Percentiles rank a stretch among this genome's conserved stretches.
Evolutionary conservation across 2,329 filamentous ascomycete genomes (phyloP).

Genomic region (Rhexocercosporidium sp.): DNA sequence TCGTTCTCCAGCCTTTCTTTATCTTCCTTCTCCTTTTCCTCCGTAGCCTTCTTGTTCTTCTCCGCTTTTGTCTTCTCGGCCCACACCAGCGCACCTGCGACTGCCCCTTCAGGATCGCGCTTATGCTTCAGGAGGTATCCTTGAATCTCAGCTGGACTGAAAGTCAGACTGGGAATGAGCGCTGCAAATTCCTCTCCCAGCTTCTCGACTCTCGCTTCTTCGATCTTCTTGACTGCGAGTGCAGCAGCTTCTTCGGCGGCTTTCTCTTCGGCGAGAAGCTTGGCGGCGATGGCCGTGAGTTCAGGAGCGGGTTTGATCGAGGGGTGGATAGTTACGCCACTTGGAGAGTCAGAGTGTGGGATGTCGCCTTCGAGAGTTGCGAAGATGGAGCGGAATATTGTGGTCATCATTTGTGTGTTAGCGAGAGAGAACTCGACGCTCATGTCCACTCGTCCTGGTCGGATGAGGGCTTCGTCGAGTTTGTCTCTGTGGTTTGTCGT

Average conservation of each 20-base stretch:
- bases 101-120: slow-evolving; percentile 58
- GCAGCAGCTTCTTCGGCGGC: slow-evolving; percentile 10
- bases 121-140: slow-evolving; percentile 69
- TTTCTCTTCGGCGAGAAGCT: slow-evolving; percentile 16
- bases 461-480: slow-evolving; percentile 64
- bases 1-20: slow-evolving; percentile 30
- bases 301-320: not conserved
- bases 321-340: not conserved
- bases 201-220: slow-evolving; percentile 33
- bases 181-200: slow-evolving; percentile 58
- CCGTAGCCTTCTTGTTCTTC: slow-evolving; percentile 46
- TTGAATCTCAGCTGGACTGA: slow-evolving; percentile 68
- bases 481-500: slow-evolving; percentile 70
- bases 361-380: slow-evolving; percentile 45
- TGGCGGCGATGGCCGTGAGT: not conserved
- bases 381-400: slow-evolving; percentile 42
- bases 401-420: slow-evolving; percentile 35
- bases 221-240: not conserved
- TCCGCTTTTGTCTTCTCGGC: slow-evolving; percentile 55
- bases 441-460: slow-evolving; percentile 67
- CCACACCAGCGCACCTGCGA: slow-evolving; percentile 59
- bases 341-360: slow-evolving; percentile 2
- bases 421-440: slow-evolving; percentile 56
- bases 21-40: slow-evolving; percentile 37
- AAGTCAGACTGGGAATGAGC: slow-evolving; percentile 55